A percentile compares a stretch with the other conserved stretches of the same genome.
Evolutionary conservation across 805 yeast species (phyloP).

Genomic region (Saccharomycopsis vini): DNA sequence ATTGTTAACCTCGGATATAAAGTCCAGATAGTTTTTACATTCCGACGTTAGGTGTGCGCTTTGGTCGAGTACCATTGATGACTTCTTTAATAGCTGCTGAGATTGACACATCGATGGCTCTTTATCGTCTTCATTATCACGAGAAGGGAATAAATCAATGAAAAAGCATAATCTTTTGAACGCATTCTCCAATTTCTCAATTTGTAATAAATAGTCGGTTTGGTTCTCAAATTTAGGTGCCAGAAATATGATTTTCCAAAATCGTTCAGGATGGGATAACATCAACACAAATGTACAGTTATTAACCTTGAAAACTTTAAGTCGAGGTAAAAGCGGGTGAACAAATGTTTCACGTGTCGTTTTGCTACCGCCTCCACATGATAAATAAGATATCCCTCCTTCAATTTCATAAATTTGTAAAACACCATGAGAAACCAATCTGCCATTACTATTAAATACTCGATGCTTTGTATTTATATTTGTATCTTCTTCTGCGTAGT

Average conservation of each 20-base stretch:
- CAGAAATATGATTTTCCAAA: conserved; percentile 12
- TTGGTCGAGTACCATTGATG: too few species aligned
- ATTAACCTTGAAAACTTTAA: conserved; percentile 11
- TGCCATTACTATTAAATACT: conserved; percentile 2
- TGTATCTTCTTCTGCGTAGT: background rate
- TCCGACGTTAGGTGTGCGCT: background rate
- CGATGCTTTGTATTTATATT: background rate
- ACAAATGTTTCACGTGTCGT: conserved; percentile 16
- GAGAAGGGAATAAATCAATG: conserved; percentile 7
- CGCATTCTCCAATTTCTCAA: conserved; percentile 3
- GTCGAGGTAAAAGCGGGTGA: conserved; percentile 12
- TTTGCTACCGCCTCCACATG: conserved; percentile 13
- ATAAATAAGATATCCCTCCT: conserved; percentile 11
- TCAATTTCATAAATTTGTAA: conserved; percentile 14
- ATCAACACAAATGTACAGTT: conserved; percentile 8
- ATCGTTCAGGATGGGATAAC: conserved; percentile 15
- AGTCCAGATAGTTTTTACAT: background rate
- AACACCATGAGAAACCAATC: conserved; percentile 11
- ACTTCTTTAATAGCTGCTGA: too few species aligned
- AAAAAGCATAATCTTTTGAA: conserved; percentile 7
- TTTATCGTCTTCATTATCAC: background rate
- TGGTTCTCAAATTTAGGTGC: background rate
- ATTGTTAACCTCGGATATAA: background rate
- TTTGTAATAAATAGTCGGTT: background rate
- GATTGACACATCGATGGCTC: background rate